Evolutionary conservation across 139 green algal species (phyloP).

Genomic region (Eudorina sp.): DNA sequence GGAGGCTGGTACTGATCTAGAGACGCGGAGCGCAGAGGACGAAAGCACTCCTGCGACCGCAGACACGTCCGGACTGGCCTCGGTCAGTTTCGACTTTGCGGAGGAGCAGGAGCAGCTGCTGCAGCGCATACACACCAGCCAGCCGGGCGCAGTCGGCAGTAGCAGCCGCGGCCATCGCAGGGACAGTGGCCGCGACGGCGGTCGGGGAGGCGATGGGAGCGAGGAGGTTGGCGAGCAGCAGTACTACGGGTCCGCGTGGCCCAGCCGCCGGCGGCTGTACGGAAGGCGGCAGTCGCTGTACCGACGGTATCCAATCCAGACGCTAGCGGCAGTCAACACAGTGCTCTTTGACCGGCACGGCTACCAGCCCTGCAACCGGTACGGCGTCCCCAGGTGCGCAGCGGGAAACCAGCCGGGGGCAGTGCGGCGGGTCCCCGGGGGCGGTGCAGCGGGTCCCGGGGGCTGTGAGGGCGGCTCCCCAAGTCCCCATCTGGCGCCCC

Average conservation of each 20-base stretch:
- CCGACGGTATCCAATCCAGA: slow-evolving; percentile 49
- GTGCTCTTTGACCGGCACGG: slow-evolving; percentile 77
- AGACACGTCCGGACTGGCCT: no score
- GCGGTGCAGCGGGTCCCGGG: neutral
- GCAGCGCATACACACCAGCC: slow-evolving; percentile 18
- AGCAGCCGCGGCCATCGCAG: no score
- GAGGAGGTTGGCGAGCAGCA: neutral
- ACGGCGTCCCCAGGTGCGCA: slow-evolving; percentile 62
- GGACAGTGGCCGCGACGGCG: neutral
- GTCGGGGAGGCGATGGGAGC: neutral
- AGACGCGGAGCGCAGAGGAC: no score
- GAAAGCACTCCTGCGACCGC: no score
- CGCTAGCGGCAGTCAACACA: slow-evolving; percentile 66
- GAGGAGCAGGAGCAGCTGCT: slow-evolving; percentile 42
- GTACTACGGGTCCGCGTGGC: slow-evolving; percentile 41
- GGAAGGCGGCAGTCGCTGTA: slow-evolving; percentile 34
- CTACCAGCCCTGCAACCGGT: slow-evolving; percentile 69
- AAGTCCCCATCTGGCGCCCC: no score
- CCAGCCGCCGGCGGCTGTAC: neutral
- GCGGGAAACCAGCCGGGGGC: neutral
- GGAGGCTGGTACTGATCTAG: no score
- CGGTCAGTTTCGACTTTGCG: slow-evolving; percentile 11
- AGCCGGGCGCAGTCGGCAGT: slow-evolving; percentile 8
- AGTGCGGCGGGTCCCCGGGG: neutral
- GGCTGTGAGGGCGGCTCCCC: neutral